These are phyloP conservation scores for Casuarina equisetifolia DNA, from an alignment of 306 rosid genomes.

Conservation along the genomic window DNA sequence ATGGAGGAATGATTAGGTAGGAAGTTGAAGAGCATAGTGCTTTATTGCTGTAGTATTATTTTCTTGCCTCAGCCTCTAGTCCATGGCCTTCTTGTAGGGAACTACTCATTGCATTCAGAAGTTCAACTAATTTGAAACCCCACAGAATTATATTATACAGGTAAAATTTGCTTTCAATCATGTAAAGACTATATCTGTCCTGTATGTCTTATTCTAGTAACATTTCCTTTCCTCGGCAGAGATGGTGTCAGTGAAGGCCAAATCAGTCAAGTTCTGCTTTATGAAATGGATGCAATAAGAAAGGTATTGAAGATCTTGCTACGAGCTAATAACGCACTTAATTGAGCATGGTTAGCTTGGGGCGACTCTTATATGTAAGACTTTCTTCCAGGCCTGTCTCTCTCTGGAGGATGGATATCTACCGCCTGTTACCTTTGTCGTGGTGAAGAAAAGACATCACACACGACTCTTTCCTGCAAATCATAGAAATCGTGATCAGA, in stretches of 20 bases:
- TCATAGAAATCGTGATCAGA: conserved; percentile 15
- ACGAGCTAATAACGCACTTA: background rate
- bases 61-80: background rate
- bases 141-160: conserved; percentile 75
- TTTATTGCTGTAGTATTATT: background rate
- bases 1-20: conserved; percentile 73
- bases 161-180: conserved; percentile 26
- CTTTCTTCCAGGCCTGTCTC: conserved; percentile 55
- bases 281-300: conserved; percentile 82
- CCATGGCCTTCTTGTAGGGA: conserved; percentile 48
- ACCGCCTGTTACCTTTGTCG: conserved; percentile 64
- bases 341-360: background rate
- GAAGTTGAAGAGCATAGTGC: background rate
- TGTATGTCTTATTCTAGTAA: background rate
- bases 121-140: conserved; percentile 39
- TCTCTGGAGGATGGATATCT: conserved; percentile 46
- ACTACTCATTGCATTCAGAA: conserved; percentile 40
- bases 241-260: conserved; percentile 94
- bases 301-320: conserved; percentile 39
- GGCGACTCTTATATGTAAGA: background rate
- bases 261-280: conserved; percentile 66
- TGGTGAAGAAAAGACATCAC: conserved; percentile 79
- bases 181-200: background rate
- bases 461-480: conserved; percentile 60
- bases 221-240: conserved; percentile 36